Conservation (phyloP, 306 rosid species). For the Cicer pinnatifidum region DNA sequence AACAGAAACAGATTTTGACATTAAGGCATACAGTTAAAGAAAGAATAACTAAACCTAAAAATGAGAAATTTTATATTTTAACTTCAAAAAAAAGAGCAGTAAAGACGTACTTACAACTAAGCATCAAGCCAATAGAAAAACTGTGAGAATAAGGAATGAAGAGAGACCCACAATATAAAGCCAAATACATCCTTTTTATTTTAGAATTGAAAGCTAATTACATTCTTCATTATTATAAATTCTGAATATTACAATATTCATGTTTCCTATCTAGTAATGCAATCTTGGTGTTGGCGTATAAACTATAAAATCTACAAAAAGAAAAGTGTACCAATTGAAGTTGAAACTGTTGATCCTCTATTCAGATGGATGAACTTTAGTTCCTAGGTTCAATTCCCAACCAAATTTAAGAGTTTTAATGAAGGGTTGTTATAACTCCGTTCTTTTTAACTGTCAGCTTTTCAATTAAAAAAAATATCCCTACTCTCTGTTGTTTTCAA, state of each 20-base stretch:
- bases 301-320: constrained; percentile 10
- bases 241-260: constrained; percentile 16
- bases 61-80: not conserved
- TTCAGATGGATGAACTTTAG: constrained; percentile 7
- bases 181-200: not conserved
- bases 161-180: constrained; percentile 34
- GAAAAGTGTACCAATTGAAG: not conserved
- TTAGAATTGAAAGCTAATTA: constrained; percentile 13
- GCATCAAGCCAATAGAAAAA: constrained; percentile 6
- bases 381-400: constrained; percentile 36
- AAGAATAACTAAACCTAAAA: not conserved
- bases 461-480: no score
- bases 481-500: no score
- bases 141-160: constrained; percentile 16
- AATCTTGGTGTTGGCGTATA: constrained; percentile 27
- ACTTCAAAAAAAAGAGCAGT: constrained; percentile 28
- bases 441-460: no score
- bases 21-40: constrained; percentile 18
- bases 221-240: constrained; percentile 12
- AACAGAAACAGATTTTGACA: not conserved
- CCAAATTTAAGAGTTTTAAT: constrained; percentile 28
- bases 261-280: constrained; percentile 24
- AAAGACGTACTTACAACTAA: constrained; percentile 17
- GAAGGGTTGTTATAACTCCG: not conserved
- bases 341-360: constrained; percentile 9